Evolutionary conservation across 106 monocot genomes (phyloP), one percentile per base, ranked within the genome.

Genomic region (Dendrobium officinale): DNA sequence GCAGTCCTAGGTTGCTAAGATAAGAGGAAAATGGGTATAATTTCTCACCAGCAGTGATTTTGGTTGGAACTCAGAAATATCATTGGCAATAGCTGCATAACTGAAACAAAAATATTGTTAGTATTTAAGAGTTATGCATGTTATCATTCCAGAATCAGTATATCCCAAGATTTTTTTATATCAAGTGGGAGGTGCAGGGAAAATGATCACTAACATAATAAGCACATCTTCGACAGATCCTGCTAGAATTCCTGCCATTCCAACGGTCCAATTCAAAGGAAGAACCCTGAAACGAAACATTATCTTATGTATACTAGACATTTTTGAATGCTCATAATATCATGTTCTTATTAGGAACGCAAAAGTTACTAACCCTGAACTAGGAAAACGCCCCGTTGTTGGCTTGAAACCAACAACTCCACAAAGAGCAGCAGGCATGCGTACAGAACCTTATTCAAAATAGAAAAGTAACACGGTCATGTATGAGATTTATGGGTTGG

Each of bases 241-340:
- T 16, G 96, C 89, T 58, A 96, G 78, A 48, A 96, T 88, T 79
- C 96, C 96, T 13, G 90, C 84, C 87, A 86, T 90, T 42, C 96
- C 96, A 77, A 96, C 88, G 6, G 96, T 96, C 96, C 96, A 96
- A 77, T 96, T 96, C 55, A 96, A 73, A 27, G 96, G 96, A 87
- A 96, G 91, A 82, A 93, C 85, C 33, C 96, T 96, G 87, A 79
- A 83, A 85, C 13, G 51, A 49, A 76, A 76, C 37, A 70, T 75
- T 31, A 67, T 33, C 13, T 40, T 20, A 76, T 17, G 15, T 58
- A 49, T 0, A 6, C 13, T 76, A 13, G 5, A 49, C 48, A 75
- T 26, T 24, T 13, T 70, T 15, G 33, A 37, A 37, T 29, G 33
- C 5, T 29, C 70, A 70, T 42, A 43, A 44, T 74, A 42, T 3